Conservation (phyloP, 345 rosid genomes). For the Psidium friedrichsthalianum region DNA sequence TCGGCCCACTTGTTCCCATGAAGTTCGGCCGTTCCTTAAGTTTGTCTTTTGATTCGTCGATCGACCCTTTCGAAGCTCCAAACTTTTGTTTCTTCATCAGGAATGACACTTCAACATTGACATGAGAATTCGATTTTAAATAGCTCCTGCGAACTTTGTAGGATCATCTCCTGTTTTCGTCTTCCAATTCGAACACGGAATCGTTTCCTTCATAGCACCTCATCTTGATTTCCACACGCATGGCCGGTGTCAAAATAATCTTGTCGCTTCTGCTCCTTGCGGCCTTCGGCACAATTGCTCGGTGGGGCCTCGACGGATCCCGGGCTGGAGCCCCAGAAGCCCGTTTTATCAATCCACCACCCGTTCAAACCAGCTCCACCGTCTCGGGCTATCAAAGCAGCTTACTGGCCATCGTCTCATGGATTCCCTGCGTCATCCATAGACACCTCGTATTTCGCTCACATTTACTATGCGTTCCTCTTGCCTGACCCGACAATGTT, state of each 20-base stretch:
- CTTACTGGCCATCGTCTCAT: constrained; percentile 27
- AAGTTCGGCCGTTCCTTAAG: background rate
- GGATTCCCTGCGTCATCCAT: constrained; percentile 21
- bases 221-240: background rate
- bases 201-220: background rate
- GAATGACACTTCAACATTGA: background rate
- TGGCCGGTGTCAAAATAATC: background rate
- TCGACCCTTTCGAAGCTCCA: background rate
- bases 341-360: background rate
- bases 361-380: background rate
- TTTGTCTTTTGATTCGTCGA: background rate
- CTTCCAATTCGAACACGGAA: background rate
- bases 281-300: background rate
- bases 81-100: background rate
- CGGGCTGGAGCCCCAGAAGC: background rate
- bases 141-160: background rate
- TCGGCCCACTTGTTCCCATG: background rate
- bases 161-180: background rate
- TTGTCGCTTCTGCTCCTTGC: background rate
- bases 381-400: constrained; percentile 17
- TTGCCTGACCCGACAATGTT: constrained; percentile 10
- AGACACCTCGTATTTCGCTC: constrained; percentile 30
- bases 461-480: constrained; percentile 35
- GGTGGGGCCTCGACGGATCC: background rate
- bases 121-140: background rate